Percentiles rank a stretch among this genome's conserved stretches.
Conservation (phyloP, 768 basidiomycete species). For the Gymnopilus dilepis region DNA sequence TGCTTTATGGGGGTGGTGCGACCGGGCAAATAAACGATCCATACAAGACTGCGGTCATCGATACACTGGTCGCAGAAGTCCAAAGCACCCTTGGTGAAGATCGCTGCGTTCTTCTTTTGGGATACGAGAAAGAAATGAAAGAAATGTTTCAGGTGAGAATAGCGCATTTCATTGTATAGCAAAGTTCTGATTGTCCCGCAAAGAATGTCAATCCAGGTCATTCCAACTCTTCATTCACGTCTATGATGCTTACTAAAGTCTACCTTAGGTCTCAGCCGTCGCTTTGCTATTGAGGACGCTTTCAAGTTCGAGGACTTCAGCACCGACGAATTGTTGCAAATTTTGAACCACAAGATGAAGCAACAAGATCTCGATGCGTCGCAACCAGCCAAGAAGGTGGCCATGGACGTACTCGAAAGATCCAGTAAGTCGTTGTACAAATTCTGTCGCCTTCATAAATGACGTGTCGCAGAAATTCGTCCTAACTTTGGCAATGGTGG, state of each 20-base stretch:
- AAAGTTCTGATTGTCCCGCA: background rate
- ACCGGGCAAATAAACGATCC: conserved; percentile 37
- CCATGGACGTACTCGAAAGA: conserved; percentile 41
- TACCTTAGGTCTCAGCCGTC: conserved; percentile 36
- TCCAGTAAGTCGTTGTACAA: background rate
- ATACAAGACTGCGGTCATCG: conserved; percentile 72
- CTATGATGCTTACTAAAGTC: background rate
- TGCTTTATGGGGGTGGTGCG: conserved; percentile 58
- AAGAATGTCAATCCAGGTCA: conserved; percentile 73
- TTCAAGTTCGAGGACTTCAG: conserved; percentile 74
- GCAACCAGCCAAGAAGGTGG: conserved; percentile 58
- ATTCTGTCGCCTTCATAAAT: conserved; percentile 13
- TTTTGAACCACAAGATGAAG: conserved; percentile 61
- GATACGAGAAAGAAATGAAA: conserved; percentile 69
- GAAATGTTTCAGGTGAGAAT: conserved; percentile 71
- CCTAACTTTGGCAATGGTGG: conserved; percentile 73
- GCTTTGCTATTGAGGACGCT: conserved; percentile 71
- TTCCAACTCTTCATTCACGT: conserved; percentile 36
- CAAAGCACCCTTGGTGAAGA: conserved; percentile 74
- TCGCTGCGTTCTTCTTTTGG: conserved; percentile 66
- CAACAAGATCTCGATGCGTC: conserved; percentile 63
- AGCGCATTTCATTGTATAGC: background rate
- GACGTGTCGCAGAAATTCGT: conserved; percentile 41
- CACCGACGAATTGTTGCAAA: conserved; percentile 53
- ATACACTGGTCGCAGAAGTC: conserved; percentile 77